These are phyloP conservation scores for Galerina sulciceps DNA, from an alignment of 768 basidiomycete genomes.

Conservation along the genomic window DNA sequence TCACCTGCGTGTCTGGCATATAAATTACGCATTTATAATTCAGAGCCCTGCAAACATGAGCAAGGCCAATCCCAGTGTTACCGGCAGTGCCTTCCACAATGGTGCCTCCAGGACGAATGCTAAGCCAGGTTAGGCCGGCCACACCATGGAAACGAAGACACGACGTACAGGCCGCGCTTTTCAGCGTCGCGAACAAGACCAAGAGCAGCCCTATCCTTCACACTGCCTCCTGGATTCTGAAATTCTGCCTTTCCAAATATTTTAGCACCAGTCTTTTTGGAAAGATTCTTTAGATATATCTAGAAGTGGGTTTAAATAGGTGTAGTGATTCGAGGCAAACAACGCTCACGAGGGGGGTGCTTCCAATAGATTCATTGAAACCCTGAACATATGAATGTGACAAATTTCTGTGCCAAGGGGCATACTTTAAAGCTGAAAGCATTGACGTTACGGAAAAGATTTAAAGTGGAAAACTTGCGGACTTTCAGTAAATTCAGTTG, in stretches of 20 bases:
- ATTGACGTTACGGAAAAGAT: conserved; percentile 26
- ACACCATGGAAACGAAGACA: not conserved
- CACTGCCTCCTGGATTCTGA: conserved; percentile 96
- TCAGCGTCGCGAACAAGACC: conserved; percentile 90
- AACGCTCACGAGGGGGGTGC: conserved; percentile 83
- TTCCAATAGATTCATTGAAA: conserved; percentile 88
- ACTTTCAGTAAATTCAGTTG: conserved; percentile 15
- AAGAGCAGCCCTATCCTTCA: conserved; percentile 96
- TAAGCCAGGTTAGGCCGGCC: conserved; percentile 24
- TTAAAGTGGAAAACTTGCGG: conserved; percentile 14
- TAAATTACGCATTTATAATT: conserved; percentile 99
- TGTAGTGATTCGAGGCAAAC: not conserved
- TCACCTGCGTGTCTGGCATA: conserved; percentile 94
- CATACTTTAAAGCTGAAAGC: conserved; percentile 35
- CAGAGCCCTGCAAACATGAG: conserved; percentile 89
- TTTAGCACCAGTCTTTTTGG: conserved; percentile 79
- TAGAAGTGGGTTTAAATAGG: conserved; percentile 31
- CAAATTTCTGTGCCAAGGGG: conserved; percentile 34
- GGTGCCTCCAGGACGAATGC: conserved; percentile 91
- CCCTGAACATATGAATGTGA: conserved; percentile 61
- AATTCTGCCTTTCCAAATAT: conserved; percentile 98
- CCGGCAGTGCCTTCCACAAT: conserved; percentile 98
- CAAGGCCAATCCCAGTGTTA: conserved; percentile 96
- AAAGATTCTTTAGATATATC: conserved; percentile 85
- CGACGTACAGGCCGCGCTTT: conserved; percentile 72